phyloP scores from a whole-genome alignment of 176 grass and related monocot species.

The Leersia perrieri region DNA sequence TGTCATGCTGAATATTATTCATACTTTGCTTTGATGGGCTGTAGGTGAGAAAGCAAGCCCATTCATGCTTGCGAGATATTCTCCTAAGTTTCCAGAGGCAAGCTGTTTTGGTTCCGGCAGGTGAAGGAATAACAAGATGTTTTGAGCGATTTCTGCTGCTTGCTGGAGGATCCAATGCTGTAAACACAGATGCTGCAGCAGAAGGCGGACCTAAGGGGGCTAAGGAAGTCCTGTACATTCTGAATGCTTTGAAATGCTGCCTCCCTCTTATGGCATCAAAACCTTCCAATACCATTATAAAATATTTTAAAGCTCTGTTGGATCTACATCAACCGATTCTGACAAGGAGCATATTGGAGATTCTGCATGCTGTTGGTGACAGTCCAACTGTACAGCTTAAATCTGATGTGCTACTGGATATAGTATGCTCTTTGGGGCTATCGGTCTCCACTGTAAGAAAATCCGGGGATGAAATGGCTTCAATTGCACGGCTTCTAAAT shows the following conservation, averaged over 20 bases:
- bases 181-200: slow-evolving; percentile 38
- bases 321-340: slow-evolving; percentile 62
- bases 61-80: slow-evolving; percentile 61
- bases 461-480: slow-evolving; percentile 76
- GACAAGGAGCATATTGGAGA: slow-evolving; percentile 71
- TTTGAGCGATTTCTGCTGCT: slow-evolving; percentile 88
- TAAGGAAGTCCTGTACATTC: slow-evolving; percentile 65
- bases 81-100: slow-evolving; percentile 69
- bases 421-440: slow-evolving; percentile 64
- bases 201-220: slow-evolving; percentile 67
- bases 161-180: slow-evolving; percentile 71
- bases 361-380: slow-evolving; percentile 64
- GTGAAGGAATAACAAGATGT: slow-evolving; percentile 53
- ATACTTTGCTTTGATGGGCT: slow-evolving; percentile 15
- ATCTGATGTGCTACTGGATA: slow-evolving; percentile 61
- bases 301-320: slow-evolving; percentile 68
- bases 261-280: slow-evolving; percentile 79
- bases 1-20: background rate
- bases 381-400: slow-evolving; percentile 57
- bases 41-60: slow-evolving; percentile 76
- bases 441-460: slow-evolving; percentile 66
- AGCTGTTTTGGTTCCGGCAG: slow-evolving; percentile 58
- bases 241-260: slow-evolving; percentile 72
- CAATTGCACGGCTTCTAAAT: slow-evolving; percentile 70
- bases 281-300: slow-evolving; percentile 66